These are phyloP conservation scores for Sclerospora graminicola DNA, from an alignment of 352 stramenopile species.

Conservation along the genomic window DNA sequence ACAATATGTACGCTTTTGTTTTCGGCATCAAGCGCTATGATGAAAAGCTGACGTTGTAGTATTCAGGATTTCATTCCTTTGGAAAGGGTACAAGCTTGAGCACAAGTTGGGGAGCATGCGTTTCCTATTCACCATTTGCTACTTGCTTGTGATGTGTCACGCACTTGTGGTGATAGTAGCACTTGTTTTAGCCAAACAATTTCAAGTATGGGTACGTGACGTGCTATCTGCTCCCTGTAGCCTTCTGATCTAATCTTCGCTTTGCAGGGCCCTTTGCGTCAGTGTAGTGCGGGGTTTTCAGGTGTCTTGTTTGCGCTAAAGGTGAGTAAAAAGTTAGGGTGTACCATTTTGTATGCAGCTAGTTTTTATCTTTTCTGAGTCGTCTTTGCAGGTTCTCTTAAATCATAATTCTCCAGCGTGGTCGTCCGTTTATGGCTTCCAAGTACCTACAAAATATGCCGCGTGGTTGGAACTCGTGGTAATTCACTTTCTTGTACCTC, in stretches of 20 bases:
- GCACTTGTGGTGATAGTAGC: constrained; percentile 36
- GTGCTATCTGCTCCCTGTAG: background rate
- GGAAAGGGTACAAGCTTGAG: constrained; percentile 83
- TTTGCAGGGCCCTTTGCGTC: constrained; percentile 27
- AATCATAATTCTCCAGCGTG: constrained; percentile 64
- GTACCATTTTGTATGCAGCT: background rate
- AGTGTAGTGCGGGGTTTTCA: constrained; percentile 76
- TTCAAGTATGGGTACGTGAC: constrained; percentile 13
- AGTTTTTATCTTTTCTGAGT: background rate
- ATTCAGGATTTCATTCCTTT: constrained; percentile 70
- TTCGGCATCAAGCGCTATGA: background rate
- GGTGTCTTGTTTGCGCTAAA: constrained; percentile 76
- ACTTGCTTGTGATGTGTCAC: constrained; percentile 58
- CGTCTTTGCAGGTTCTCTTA: constrained; percentile 52
- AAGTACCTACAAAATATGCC: constrained; percentile 79
- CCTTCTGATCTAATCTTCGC: background rate
- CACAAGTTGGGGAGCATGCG: constrained; percentile 36
- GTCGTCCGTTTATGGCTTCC: constrained; percentile 54
- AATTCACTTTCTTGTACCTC: constrained; percentile 77
- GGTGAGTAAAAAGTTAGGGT: constrained; percentile 12
- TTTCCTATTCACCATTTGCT: constrained; percentile 36
- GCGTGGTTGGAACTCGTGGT: constrained; percentile 84
- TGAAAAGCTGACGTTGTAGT: constrained; percentile 2
- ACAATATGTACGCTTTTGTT: constrained; percentile 70
- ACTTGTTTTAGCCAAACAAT: constrained; percentile 19